Percentiles rank a stretch among this genome's conserved stretches.
Conservation (phyloP, 129 eudicot species). For the Arctium lappa region DNA sequence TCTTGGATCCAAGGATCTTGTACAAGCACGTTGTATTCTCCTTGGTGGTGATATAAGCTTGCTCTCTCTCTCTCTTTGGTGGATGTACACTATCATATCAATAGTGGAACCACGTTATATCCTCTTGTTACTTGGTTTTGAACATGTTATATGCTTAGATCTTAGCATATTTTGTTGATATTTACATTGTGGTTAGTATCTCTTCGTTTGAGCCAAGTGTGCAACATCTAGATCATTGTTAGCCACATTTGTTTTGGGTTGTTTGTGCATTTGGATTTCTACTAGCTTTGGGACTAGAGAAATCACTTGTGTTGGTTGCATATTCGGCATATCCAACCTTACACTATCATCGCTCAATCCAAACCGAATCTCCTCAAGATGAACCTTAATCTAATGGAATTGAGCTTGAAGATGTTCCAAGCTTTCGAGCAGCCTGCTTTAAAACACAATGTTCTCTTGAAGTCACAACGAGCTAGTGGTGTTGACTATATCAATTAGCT, state of each 20-base stretch:
- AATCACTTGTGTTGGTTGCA: background rate
- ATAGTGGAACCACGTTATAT: background rate
- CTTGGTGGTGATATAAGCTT: no score
- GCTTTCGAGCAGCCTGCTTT: no score
- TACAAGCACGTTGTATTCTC: background rate
- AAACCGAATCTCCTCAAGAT: background rate
- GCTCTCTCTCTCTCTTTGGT: background rate
- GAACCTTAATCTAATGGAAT: background rate
- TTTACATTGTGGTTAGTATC: background rate
- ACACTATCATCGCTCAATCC: background rate
- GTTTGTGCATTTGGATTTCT: background rate
- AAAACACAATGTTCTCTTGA: no score
- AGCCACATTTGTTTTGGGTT: background rate
- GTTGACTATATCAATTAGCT: no score
- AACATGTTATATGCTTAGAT: background rate
- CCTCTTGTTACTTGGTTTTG: background rate
- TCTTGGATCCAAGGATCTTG: background rate
- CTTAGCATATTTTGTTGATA: background rate
- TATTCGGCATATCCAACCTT: background rate
- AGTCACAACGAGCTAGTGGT: no score
- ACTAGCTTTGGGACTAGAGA: background rate
- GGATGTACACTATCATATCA: background rate
- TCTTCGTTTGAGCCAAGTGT: background rate
- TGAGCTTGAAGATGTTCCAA: background rate
- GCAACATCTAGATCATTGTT: background rate